Evolutionary conservation across 2,329 filamentous ascomycete species (phyloP).

Genomic region (Dendrostoma leiphaemia): DNA sequence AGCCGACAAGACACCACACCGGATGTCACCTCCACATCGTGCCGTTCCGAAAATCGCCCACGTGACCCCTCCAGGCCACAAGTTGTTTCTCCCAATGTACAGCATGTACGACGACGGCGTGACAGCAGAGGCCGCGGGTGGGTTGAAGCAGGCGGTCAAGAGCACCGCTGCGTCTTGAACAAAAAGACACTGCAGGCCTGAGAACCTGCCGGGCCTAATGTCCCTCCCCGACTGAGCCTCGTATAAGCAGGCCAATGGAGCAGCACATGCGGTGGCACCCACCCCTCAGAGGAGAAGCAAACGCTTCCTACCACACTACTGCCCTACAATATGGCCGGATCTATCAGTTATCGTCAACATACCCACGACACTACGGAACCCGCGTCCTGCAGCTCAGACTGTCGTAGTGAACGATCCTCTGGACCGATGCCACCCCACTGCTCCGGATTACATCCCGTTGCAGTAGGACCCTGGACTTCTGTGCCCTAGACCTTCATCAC

Average conservation of each 20-base stretch:
- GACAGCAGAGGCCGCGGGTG: background rate
- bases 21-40: slow-evolving; percentile 5
- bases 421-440: no score
- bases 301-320: no score
- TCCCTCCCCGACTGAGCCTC: background rate
- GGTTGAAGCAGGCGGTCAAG: background rate
- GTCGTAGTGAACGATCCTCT: no score
- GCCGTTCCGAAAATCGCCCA: slow-evolving; percentile 3
- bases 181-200: background rate
- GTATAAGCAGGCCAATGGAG: background rate
- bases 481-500: no score
- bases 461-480: no score
- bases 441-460: no score
- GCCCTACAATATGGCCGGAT: no score
- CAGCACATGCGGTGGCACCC: slow-evolving; percentile 1
- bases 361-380: no score
- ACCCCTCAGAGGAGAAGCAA: background rate
- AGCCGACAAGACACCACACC: background rate
- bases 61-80: background rate
- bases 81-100: no score
- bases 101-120: background rate
- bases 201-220: background rate
- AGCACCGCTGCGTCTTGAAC: no score
- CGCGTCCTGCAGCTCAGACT: no score
- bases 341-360: no score